phyloP scores from a whole-genome alignment of 352 stramenopile genomes.

The Globisporangium solare region DNA sequence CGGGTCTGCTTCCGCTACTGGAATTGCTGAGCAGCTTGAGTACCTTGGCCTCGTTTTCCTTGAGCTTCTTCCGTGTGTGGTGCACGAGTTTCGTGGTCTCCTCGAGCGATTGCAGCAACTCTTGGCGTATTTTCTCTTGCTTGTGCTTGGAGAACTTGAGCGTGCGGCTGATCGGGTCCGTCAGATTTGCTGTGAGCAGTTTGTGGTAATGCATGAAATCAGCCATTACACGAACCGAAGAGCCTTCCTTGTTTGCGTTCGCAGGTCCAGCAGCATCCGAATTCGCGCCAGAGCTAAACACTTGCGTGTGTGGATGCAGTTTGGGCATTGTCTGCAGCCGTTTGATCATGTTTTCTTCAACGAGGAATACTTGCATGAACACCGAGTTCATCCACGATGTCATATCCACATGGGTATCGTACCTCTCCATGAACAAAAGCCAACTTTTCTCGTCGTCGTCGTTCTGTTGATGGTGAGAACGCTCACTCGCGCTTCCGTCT shows the following conservation, averaged over 20 bases:
- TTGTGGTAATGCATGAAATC: conserved; percentile 31
- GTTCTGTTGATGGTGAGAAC: neutral
- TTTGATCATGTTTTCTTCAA: conserved; percentile 33
- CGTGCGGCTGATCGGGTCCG: conserved; percentile 45
- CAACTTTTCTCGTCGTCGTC: conserved; percentile 1
- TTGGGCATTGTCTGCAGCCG: conserved; percentile 28
- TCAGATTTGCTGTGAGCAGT: conserved; percentile 33
- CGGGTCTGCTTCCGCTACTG: neutral
- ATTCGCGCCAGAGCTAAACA: conserved; percentile 7
- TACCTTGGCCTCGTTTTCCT: conserved; percentile 20
- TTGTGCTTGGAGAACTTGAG: conserved; percentile 49
- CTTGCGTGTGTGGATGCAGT: conserved; percentile 8
- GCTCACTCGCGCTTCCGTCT: neutral
- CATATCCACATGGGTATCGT: conserved; percentile 20
- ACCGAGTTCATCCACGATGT: conserved; percentile 40
- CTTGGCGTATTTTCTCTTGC: conserved; percentile 37
- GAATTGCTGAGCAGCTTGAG: conserved; percentile 8
- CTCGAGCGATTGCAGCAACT: conserved; percentile 28
- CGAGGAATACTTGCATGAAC: conserved; percentile 29
- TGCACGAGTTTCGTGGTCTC: conserved; percentile 25
- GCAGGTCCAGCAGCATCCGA: neutral
- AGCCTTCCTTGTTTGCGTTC: neutral
- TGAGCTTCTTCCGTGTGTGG: conserved; percentile 17
- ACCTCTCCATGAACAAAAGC: conserved; percentile 8
- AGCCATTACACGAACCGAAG: conserved; percentile 15